phyloP scores from a whole-genome alignment of 2,329 filamentous ascomycete species.

The Xylariaceae sp. region DNA sequence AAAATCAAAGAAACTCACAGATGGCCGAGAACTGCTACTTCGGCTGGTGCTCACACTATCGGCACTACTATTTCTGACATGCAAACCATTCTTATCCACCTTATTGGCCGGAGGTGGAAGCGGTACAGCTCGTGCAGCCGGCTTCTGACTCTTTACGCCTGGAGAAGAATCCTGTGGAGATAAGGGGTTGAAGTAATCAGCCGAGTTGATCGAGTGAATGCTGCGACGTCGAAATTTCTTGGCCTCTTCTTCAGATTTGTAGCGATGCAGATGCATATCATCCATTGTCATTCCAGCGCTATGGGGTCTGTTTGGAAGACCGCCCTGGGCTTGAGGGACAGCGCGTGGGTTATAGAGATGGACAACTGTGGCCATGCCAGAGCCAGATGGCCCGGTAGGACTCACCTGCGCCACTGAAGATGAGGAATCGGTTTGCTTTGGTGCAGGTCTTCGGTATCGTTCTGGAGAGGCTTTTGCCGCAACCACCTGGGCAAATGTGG shows the following conservation, averaged over 20 bases:
- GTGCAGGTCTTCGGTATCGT: slow-evolving; percentile 69
- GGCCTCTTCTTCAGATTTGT: slow-evolving; percentile 58
- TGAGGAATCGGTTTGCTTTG: slow-evolving; percentile 52
- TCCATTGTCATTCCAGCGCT: slow-evolving; percentile 58
- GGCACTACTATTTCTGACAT: slow-evolving; percentile 54
- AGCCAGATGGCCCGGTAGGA: slow-evolving; percentile 45
- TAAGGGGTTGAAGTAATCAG: slow-evolving; percentile 38
- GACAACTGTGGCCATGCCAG: slow-evolving; percentile 51
- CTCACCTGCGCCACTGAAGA: slow-evolving; percentile 26
- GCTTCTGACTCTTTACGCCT: slow-evolving; percentile 39
- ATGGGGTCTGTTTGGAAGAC: slow-evolving; percentile 45
- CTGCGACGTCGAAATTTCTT: slow-evolving; percentile 80
- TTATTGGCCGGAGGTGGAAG: slow-evolving; percentile 28
- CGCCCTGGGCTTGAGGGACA: slow-evolving; percentile 31
- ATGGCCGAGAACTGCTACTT: slow-evolving; percentile 57
- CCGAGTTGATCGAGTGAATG: slow-evolving; percentile 61
- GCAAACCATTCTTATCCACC: slow-evolving; percentile 30
- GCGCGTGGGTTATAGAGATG: slow-evolving; percentile 50
- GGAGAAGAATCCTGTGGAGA: slow-evolving; percentile 34
- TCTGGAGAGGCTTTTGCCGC: slow-evolving; percentile 70
- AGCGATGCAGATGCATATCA: slow-evolving; percentile 62
- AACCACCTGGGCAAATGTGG: slow-evolving; percentile 54
- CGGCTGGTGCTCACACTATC: slow-evolving; percentile 60
- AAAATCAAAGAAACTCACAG: slow-evolving; percentile 55
- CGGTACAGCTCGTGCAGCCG: slow-evolving; percentile 31